phyloP scores from a whole-genome alignment of 1,139 yeast genomes.

The Yueomyces sp. region DNA sequence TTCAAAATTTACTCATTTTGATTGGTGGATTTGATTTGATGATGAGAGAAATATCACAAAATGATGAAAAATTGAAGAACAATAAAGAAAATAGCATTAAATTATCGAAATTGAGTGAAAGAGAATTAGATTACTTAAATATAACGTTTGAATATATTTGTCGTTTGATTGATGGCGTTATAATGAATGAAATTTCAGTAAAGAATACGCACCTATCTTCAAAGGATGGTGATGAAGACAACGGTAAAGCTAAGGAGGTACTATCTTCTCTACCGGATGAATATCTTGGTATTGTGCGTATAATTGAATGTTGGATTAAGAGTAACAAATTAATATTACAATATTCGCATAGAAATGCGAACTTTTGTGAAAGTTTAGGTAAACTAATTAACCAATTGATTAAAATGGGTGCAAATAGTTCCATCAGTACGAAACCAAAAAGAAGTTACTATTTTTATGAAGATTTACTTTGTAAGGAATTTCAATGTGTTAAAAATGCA shows the following conservation, averaged over 20 bases:
- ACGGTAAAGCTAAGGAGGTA: too few species aligned
- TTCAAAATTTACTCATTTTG: conserved; percentile 13
- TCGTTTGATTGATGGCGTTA: conserved; percentile 15
- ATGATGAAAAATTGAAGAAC: neutral
- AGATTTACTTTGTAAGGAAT: conserved; percentile 52
- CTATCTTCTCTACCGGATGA: conserved; percentile 2
- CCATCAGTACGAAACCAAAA: conserved; percentile 23
- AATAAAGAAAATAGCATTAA: neutral
- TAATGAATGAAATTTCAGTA: conserved; percentile 2
- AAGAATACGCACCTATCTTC: neutral
- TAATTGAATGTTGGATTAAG: conserved; percentile 43
- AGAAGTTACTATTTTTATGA: conserved; percentile 48
- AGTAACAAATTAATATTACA: conserved; percentile 32
- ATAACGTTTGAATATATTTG: conserved; percentile 18
- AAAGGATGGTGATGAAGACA: conserved; percentile 11
- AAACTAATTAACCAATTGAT: conserved; percentile 23
- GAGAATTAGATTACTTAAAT: conserved; percentile 9
- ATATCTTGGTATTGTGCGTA: conserved; percentile 28
- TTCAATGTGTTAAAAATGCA: conserved; percentile 38
- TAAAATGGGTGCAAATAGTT: conserved; percentile 2
- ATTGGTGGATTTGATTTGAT: conserved; percentile 20
- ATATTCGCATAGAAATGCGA: conserved; percentile 27
- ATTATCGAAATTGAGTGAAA: conserved; percentile 5
- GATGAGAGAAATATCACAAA: neutral
- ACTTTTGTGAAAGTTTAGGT: conserved; percentile 28